These are phyloP conservation scores for Dinochytrium kinnereticum DNA, from an alignment of 371 early-diverging fungal genomes.

Conservation along the genomic window DNA sequence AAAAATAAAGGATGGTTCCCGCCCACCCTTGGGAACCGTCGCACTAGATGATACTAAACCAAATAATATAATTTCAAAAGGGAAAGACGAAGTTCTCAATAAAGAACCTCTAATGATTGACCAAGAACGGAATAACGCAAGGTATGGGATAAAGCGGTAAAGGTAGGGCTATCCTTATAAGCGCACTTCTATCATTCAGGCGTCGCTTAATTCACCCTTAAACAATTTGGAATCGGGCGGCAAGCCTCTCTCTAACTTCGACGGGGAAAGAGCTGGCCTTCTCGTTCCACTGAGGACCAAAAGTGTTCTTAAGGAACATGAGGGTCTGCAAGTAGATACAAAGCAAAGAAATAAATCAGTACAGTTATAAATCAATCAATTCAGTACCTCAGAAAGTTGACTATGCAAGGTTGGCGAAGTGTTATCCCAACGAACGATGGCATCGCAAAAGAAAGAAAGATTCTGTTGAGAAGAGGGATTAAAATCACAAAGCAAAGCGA, in stretches of 20 bases:
- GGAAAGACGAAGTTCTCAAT: neutral
- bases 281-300: constrained; percentile 10
- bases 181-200: too few species aligned
- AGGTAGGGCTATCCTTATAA: too few species aligned
- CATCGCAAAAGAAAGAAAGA: constrained; percentile 39
- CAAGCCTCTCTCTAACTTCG: neutral
- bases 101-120: neutral
- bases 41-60: neutral
- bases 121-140: neutral
- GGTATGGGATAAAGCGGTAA: neutral
- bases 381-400: constrained; percentile 24
- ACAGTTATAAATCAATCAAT: neutral
- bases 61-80: neutral
- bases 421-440: constrained; percentile 39
- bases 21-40: neutral
- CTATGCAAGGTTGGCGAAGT: constrained; percentile 31
- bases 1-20: neutral
- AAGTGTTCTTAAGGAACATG: neutral
- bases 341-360: neutral
- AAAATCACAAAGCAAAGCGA: constrained; percentile 3
- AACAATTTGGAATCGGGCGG: neutral
- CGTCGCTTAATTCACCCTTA: neutral
- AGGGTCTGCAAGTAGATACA: constrained; percentile 10
- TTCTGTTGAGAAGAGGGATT: neutral
- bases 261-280: neutral